Evolutionary conservation across 2,329 filamentous ascomycete species (phyloP).

Genomic region (Meredithiella fracta): DNA sequence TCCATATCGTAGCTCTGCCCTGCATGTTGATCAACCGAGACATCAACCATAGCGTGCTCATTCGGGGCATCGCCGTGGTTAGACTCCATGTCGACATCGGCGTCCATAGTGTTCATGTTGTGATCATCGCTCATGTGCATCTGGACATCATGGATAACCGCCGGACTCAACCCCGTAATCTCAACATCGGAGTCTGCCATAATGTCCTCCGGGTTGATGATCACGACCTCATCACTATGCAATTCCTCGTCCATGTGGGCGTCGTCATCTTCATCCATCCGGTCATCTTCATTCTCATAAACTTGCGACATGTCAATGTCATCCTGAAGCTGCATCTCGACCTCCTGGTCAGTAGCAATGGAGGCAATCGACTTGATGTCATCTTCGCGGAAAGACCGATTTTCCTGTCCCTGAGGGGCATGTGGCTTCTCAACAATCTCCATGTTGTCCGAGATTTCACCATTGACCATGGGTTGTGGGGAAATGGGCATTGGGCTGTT

Average conservation of each 20-base stretch:
- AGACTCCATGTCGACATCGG: slow-evolving; percentile 9
- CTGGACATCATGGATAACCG: neutral
- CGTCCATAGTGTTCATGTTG: neutral
- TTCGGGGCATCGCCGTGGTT: neutral
- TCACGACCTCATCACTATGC: neutral
- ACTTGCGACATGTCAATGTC: slow-evolving; percentile 12
- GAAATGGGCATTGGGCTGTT: slow-evolving; percentile 8
- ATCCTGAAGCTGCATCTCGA: slow-evolving; percentile 14
- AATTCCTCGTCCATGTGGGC: neutral
- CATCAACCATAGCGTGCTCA: neutral
- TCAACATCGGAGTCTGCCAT: slow-evolving; percentile 12
- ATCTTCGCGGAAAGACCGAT: neutral
- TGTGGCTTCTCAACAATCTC: slow-evolving; percentile 2
- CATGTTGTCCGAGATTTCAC: neutral
- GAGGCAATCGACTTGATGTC: slow-evolving; percentile 10
- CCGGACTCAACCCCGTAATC: neutral
- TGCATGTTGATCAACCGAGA: neutral
- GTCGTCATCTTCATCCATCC: slow-evolving; percentile 4
- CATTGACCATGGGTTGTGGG: neutral
- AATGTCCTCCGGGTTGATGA: slow-evolving; percentile 6
- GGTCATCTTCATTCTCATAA: slow-evolving; percentile 2
- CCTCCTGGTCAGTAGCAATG: slow-evolving; percentile 10
- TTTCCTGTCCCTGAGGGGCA: neutral
- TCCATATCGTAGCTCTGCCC: neutral
- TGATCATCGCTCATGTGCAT: slow-evolving; percentile 7